These are phyloP conservation scores for Penicillium cataractarum DNA, from an alignment of 495 filamentous ascomycete species.

Conservation along the genomic window DNA sequence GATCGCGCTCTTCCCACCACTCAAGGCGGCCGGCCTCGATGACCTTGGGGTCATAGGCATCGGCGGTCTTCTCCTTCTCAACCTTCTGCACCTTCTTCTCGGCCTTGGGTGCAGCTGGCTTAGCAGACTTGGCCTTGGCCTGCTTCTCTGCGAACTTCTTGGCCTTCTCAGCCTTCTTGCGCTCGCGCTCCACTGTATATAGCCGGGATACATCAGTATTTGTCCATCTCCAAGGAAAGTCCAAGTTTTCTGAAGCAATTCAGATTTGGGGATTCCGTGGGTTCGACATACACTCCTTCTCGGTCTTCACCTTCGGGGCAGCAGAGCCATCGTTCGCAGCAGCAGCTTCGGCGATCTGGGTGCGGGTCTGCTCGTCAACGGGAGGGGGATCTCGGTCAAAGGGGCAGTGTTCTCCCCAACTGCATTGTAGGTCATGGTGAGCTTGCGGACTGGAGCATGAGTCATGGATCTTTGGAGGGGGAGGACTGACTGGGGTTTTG, in stretches of 20 bases:
- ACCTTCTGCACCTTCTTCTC: slow-evolving; percentile 58
- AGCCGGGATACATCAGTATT: slow-evolving; percentile 24
- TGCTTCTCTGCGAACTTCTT: slow-evolving; percentile 64
- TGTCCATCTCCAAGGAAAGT: background rate
- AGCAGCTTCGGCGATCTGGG: slow-evolving; percentile 47
- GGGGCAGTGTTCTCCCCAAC: slow-evolving; percentile 59
- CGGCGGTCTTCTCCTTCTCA: slow-evolving; percentile 55
- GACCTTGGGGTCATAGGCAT: slow-evolving; percentile 59
- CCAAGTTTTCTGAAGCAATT: background rate
- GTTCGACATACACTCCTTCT: slow-evolving; percentile 56
- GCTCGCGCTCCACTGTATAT: slow-evolving; percentile 55
- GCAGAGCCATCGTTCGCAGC: slow-evolving; percentile 47
- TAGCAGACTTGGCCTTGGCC: slow-evolving; percentile 48
- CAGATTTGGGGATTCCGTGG: background rate
- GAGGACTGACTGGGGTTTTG: slow-evolving; percentile 54
- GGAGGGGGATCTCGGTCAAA: slow-evolving; percentile 47
- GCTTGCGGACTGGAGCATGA: slow-evolving; percentile 19
- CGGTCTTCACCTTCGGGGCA: slow-evolving; percentile 60
- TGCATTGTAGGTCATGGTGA: slow-evolving; percentile 26
- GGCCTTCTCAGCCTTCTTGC: slow-evolving; percentile 61
- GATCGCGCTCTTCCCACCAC: slow-evolving; percentile 66
- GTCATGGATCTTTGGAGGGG: slow-evolving; percentile 16
- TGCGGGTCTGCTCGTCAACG: slow-evolving; percentile 51
- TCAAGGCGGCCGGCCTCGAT: slow-evolving; percentile 60
- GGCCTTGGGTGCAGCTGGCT: slow-evolving; percentile 51